Evolutionary conservation across 75 land plant species (phyloP).

Genomic region (Cryptomeria japonica): DNA sequence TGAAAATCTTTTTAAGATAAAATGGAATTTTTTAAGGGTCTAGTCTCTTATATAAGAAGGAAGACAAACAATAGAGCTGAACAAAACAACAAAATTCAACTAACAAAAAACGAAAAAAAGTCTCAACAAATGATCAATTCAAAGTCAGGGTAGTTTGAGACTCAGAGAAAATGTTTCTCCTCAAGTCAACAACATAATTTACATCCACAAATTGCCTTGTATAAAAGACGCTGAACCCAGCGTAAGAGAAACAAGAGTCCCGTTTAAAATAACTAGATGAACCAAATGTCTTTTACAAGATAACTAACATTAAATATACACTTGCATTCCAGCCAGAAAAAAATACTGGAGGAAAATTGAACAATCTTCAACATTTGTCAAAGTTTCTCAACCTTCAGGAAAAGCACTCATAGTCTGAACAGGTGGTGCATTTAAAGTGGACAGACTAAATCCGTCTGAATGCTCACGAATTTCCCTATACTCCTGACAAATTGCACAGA

Average conservation of each 20-base stretch:
- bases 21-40: too few relatives aligned
- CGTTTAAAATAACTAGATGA: neutral
- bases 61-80: too few relatives aligned
- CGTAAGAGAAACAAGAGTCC: neutral
- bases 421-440: constrained; percentile 45
- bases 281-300: neutral
- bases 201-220: neutral
- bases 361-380: neutral
- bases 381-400: constrained; percentile 9
- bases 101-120: too few relatives aligned
- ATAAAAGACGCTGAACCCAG: neutral
- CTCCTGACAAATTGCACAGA: constrained; percentile 90
- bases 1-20: neutral
- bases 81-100: too few relatives aligned
- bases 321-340: neutral
- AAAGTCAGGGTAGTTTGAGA: too few relatives aligned
- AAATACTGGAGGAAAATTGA: neutral
- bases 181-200: neutral
- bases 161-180: neutral
- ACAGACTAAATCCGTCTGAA: constrained; percentile 18
- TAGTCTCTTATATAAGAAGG: too few relatives aligned
- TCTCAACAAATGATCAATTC: too few relatives aligned
- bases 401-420: constrained; percentile 59
- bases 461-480: constrained; percentile 80
- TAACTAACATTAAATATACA: neutral